Base-by-base conservation (phyloP, 106 monocot species). In the Dendrobium catenatum region DNA sequence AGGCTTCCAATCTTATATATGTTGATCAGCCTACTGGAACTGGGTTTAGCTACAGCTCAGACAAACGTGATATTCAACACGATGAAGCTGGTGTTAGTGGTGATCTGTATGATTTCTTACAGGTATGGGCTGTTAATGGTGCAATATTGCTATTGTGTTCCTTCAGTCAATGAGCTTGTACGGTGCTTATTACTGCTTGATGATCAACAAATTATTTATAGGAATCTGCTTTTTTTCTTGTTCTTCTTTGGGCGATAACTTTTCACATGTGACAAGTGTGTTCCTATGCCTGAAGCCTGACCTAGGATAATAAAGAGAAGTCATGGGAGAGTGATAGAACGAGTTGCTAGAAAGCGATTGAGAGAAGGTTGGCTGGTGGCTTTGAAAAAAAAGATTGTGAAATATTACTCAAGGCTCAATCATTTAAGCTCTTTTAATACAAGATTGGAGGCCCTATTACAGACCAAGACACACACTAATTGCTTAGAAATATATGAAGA, bases 21-120 rank as follows among this genome's bases (percentile, higher is more conserved):
- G 89, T 92, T 76, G 92, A 92, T 81, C 92, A 92, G 79, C 92
- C 92, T 17, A 92, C 92, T 70, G 92, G 92, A 64, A 92, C 92
- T 79, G 89, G 92, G 48, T 92, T 92, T 42, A 92, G 92, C 42
- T 92, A 87, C 47, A 92, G 89, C 43, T 81, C 85, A 9, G 92
- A 92, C 76, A 80, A 33, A 41, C 87, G 87, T 22, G 92, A 92
- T 58, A 83, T 88, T 37, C 89, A 89, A 40, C 92, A 88, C 66
- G 81, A 88, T 77, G 92, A 92, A 58, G 55, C 82, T n/a, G 89
- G 89, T 18, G 87, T 92, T 56, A 89, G 92, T 70, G 67, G 87
- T 72, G 89, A 92, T 75, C 79, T 92, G 6, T 89, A 92, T 88
- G 92, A 92, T 81, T 92, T 92, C 68, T 79, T 90, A 27, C 90